Conservation (phyloP, 2,329 filamentous ascomycete species). For the Phaeophleospora eucalypticola region DNA sequence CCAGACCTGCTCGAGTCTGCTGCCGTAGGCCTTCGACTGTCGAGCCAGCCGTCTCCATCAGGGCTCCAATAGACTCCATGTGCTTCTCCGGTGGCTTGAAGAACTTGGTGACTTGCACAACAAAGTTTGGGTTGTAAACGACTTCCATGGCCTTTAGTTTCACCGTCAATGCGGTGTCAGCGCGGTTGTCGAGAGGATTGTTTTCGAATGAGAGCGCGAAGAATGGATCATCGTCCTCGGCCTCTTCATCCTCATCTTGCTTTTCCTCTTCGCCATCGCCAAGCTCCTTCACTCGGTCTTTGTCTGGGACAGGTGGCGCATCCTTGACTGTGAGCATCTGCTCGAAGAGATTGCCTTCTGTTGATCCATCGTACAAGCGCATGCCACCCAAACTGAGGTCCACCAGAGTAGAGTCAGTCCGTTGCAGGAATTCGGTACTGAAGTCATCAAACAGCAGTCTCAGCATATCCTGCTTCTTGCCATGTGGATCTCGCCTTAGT, state of each 20-base stretch:
- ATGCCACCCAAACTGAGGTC: conserved; percentile 89
- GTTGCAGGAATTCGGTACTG: conserved; percentile 80
- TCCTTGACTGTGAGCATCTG: conserved; percentile 97
- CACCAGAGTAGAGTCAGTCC: conserved; percentile 84
- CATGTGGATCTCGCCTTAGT: conserved; percentile 77
- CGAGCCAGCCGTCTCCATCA: conserved; percentile 92
- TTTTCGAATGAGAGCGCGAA: conserved; percentile 92
- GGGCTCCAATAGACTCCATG: conserved; percentile 94
- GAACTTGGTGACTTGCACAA: conserved; percentile 87
- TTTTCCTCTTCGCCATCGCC: conserved; percentile 45
- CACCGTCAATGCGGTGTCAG: conserved; percentile 83
- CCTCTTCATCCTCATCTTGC: conserved; percentile 41
- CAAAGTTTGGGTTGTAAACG: conserved; percentile 92
- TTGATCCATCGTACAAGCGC: conserved; percentile 93
- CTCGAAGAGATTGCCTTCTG: conserved; percentile 81
- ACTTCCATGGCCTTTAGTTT: conserved; percentile 95
- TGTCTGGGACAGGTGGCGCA: conserved; percentile 57
- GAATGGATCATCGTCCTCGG: conserved; percentile 67
- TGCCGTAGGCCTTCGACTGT: conserved; percentile 93
- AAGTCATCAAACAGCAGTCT: conserved; percentile 94
- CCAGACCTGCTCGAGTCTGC: conserved; percentile 89
- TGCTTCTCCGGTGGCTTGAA: conserved; percentile 95
- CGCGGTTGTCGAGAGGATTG: conserved; percentile 87
- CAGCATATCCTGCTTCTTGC: conserved; percentile 73
- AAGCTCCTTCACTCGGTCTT: conserved; percentile 47